These are phyloP conservation scores for Leptoxyphium fumago DNA, from an alignment of 2,329 filamentous ascomycete genomes.

Conservation along the genomic window DNA sequence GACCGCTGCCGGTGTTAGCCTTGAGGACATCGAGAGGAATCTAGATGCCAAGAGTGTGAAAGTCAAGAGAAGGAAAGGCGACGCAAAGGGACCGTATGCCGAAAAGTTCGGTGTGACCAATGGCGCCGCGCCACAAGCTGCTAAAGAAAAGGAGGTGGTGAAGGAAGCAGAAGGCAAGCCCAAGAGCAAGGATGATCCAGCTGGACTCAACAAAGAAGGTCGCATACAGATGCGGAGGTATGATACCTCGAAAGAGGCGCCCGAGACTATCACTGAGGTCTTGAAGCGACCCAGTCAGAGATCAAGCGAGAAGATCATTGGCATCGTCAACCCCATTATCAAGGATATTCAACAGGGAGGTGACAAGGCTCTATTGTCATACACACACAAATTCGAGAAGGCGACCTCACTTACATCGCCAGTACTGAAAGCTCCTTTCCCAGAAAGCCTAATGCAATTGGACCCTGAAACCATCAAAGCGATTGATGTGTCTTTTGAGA, in stretches of 20 bases:
- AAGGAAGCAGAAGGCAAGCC: constrained; percentile 40
- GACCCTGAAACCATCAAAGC: constrained; percentile 70
- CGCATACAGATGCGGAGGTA: constrained; percentile 75
- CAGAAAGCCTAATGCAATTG: constrained; percentile 70
- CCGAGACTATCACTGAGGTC: constrained; percentile 53
- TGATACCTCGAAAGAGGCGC: constrained; percentile 49
- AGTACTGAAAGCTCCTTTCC: constrained; percentile 80
- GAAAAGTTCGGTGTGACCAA: constrained; percentile 57
- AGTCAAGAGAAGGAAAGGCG: constrained; percentile 81
- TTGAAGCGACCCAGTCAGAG: constrained; percentile 84
- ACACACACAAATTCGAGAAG: constrained; percentile 97
- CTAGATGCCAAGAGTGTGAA: constrained; percentile 91
- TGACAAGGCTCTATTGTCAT: constrained; percentile 76
- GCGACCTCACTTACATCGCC: constrained; percentile 81
- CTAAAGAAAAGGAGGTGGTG: constrained; percentile 22
- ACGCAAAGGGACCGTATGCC: constrained; percentile 88
- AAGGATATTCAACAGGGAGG: constrained; percentile 70
- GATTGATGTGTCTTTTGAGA: constrained; percentile 89
- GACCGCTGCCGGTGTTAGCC: constrained; percentile 63
- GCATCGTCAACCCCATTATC: constrained; percentile 83
- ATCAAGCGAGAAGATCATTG: constrained; percentile 85
- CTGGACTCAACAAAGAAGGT: constrained; percentile 31
- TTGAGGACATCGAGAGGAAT: constrained; percentile 83
- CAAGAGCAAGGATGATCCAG: constrained; percentile 36
- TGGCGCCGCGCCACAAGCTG: constrained; percentile 10